phyloP scores from a whole-genome alignment of 306 rosid species.

The Cyclanthera cordifolia region DNA sequence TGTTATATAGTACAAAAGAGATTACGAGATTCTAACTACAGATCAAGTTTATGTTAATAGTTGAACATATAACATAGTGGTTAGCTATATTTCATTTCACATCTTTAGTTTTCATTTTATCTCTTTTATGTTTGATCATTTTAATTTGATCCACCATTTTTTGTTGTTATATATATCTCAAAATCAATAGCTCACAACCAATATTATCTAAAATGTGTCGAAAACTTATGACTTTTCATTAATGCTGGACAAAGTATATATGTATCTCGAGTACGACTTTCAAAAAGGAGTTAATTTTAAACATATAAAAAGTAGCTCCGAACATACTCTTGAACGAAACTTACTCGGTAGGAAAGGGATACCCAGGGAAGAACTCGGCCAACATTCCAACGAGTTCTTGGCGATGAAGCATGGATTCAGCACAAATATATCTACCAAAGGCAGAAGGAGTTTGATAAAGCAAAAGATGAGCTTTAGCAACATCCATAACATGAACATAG shows the following conservation, averaged over 20 bases:
- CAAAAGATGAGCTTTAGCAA: conserved; percentile 62
- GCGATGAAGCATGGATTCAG: conserved; percentile 62
- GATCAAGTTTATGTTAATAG: too few relatives aligned
- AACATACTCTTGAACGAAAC: neutral
- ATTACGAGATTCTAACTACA: too few relatives aligned
- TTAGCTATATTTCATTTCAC: too few relatives aligned
- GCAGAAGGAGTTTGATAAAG: conserved; percentile 58
- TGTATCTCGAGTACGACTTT: too few relatives aligned
- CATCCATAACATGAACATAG: conserved; percentile 67
- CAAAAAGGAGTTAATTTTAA: too few relatives aligned
- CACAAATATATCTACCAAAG: conserved; percentile 63
- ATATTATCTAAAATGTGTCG: too few relatives aligned
- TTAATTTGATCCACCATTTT: neutral
- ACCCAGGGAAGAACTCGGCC: conserved; percentile 56
- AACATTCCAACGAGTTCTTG: conserved; percentile 68
- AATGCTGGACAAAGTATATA: too few relatives aligned
- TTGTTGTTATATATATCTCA: neutral
- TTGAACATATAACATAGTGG: too few relatives aligned
- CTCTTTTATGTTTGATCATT: neutral
- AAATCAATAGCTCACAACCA: too few relatives aligned
- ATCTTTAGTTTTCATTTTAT: neutral
- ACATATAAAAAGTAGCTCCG: too few relatives aligned
- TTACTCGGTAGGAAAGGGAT: conserved; percentile 68
- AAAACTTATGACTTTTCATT: too few relatives aligned
- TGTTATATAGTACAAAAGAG: too few relatives aligned